phyloP scores from a whole-genome alignment of 179 eudicot species.

The Beta macrorhiza region DNA sequence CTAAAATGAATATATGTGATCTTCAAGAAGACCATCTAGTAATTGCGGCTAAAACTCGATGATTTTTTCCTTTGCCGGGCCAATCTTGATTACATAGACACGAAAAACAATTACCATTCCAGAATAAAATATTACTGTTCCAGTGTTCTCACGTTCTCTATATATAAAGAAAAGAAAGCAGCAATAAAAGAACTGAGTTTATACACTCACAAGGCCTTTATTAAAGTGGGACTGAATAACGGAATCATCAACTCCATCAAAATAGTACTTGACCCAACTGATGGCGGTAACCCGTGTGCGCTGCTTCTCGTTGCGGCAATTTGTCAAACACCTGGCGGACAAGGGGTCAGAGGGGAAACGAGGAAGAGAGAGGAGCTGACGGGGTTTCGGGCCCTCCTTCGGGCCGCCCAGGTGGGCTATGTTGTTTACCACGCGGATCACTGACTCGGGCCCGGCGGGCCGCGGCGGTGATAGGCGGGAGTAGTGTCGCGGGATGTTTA shows the following conservation, averaged over 20 bases:
- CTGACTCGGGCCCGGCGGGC: slow-evolving; percentile 40
- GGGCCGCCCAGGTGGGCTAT: slow-evolving; percentile 65
- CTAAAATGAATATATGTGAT: background rate
- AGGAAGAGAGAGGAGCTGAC: slow-evolving; percentile 73
- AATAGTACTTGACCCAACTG: slow-evolving; percentile 87
- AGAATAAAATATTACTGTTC: too few relatives aligned
- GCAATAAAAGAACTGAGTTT: too few relatives aligned
- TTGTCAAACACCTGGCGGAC: slow-evolving; percentile 53
- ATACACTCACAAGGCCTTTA: slow-evolving; percentile 73
- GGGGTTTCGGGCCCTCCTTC: slow-evolving; percentile 69
- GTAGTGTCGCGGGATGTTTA: slow-evolving; percentile 32
- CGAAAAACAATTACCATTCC: too few relatives aligned
- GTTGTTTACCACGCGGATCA: slow-evolving; percentile 64
- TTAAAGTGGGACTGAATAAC: slow-evolving; percentile 69
- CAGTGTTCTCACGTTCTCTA: too few relatives aligned
- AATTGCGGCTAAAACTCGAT: too few relatives aligned
- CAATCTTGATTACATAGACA: too few relatives aligned
- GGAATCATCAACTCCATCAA: slow-evolving; percentile 50
- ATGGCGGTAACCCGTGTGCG: slow-evolving; percentile 61
- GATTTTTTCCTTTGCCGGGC: too few relatives aligned
- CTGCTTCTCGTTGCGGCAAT: slow-evolving; percentile 28
- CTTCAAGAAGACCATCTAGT: background rate
- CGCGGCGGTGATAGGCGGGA: slow-evolving; percentile 52
- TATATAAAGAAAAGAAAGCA: too few relatives aligned
- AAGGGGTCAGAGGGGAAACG: slow-evolving; percentile 70